Percentiles rank a stretch among this genome's conserved stretches.
These are phyloP conservation scores for Dimargaris cristalligena DNA, from an alignment of 192 early-diverging fungal genomes.

Conservation along the genomic window DNA sequence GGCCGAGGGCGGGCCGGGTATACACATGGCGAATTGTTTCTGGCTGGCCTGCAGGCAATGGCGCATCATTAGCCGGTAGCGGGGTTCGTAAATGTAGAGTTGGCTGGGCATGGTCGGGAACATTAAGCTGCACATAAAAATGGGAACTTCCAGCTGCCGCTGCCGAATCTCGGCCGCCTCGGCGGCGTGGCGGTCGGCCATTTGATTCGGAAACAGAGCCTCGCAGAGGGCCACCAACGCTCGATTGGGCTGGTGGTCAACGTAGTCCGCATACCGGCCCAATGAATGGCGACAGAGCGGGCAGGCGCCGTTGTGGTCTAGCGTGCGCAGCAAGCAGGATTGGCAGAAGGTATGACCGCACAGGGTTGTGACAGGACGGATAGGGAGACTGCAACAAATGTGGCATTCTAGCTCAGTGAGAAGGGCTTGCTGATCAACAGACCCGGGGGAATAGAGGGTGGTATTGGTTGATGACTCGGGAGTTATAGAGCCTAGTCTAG, in stretches of 20 bases:
- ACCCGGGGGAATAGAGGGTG: too few species aligned
- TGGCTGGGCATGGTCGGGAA: constrained; percentile 39
- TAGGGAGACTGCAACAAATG: constrained; percentile 33
- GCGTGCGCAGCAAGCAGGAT: constrained; percentile 23
- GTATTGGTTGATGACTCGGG: background rate
- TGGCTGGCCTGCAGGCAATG: constrained; percentile 24
- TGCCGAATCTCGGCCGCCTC: constrained; percentile 20
- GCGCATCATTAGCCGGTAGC: constrained; percentile 41
- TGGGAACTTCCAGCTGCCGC: constrained; percentile 26
- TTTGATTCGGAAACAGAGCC: background rate
- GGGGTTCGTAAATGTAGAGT: constrained; percentile 46
- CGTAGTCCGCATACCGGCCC: background rate
- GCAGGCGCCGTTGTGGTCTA: background rate
- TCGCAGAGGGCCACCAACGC: background rate
- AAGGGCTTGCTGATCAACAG: background rate
- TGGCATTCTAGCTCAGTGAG: constrained; percentile 27
- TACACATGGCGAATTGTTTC: constrained; percentile 35
- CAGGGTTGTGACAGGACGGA: constrained; percentile 38
- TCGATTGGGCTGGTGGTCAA: background rate
- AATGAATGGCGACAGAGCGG: background rate
- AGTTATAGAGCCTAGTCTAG: background rate
- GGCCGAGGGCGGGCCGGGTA: constrained; percentile 12
- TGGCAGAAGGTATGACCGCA: constrained; percentile 57
- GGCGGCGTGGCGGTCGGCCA: background rate
- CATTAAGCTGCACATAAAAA: constrained; percentile 37